These are phyloP conservation scores for Sugiyamaella valdiviana DNA, from an alignment of 805 yeast species.

Conservation along the genomic window DNA sequence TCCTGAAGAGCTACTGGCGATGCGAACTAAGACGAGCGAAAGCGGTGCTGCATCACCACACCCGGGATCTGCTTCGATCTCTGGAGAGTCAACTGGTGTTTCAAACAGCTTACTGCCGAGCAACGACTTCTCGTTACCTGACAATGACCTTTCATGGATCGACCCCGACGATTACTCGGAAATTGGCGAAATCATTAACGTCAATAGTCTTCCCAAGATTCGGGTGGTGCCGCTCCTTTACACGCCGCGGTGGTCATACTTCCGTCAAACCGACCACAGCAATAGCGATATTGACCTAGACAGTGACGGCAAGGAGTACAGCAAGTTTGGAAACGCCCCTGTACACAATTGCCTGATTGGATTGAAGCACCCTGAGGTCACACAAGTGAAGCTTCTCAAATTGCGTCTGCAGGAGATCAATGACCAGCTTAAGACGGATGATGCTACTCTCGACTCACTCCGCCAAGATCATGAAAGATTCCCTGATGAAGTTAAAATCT, in stretches of 20 bases:
- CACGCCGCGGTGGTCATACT: constrained; percentile 65
- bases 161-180: constrained; percentile 74
- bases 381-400: constrained; percentile 26
- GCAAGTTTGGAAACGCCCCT: constrained; percentile 47
- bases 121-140: constrained; percentile 24
- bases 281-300: constrained; percentile 14
- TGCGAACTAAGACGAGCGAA: constrained; percentile 12
- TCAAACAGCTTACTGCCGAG: constrained; percentile 19
- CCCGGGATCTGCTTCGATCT: constrained; percentile 1
- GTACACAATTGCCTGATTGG: constrained; percentile 59
- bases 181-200: constrained; percentile 38
- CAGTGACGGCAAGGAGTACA: constrained; percentile 21
- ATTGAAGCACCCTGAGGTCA: constrained; percentile 25
- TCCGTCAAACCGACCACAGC: constrained; percentile 51
- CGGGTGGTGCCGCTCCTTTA: constrained; percentile 55
- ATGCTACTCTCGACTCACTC: constrained; percentile 30
- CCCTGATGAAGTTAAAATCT: constrained; percentile 19
- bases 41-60: constrained; percentile 14
- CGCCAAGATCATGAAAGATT: constrained; percentile 18
- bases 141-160: constrained; percentile 49
- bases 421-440: constrained; percentile 28
- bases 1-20: constrained; percentile 38
- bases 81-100: constrained; percentile 23
- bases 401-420: constrained; percentile 27
- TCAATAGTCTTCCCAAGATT: constrained; percentile 33